Conservation (phyloP, 192 early-diverging fungal species). For the Backusella psychrophila region DNA sequence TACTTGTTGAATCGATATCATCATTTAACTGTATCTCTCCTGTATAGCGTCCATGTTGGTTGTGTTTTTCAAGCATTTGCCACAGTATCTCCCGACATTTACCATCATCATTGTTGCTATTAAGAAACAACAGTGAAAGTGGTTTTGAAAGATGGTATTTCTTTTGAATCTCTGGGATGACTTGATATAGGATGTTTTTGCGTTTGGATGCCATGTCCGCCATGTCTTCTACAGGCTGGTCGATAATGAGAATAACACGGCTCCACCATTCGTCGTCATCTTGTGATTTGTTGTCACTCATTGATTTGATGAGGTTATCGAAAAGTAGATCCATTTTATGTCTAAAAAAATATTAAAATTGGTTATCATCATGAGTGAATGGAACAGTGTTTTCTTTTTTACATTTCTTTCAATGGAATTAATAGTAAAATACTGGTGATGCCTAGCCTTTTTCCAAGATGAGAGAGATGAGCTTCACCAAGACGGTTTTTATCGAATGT, state of each 20-base stretch:
- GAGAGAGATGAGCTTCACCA: neutral
- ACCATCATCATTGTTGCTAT: neutral
- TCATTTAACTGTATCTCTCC: neutral
- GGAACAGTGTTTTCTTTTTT: neutral
- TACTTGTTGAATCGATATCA: neutral
- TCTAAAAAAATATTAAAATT: neutral
- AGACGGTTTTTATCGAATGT: neutral
- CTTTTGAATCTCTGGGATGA: neutral
- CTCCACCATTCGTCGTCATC: neutral
- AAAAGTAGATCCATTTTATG: neutral
- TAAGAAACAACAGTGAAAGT: neutral
- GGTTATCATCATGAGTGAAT: neutral
- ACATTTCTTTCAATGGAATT: conserved; percentile 4
- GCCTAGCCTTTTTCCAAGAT: neutral
- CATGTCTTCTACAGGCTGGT: neutral
- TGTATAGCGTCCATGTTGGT: neutral
- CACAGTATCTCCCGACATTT: neutral
- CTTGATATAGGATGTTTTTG: neutral
- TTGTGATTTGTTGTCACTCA: neutral
- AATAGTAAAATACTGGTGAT: conserved; percentile 4
- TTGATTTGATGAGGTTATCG: neutral
- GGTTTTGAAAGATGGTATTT: neutral
- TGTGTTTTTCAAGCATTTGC: conserved; percentile 10
- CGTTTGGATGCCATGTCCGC: neutral
- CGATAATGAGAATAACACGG: neutral